A percentile compares a stretch with the other conserved stretches of the same genome.
phyloP scores from a whole-genome alignment of 1,284 basidiomycete genomes.

The Ceratobasidium sp. region DNA sequence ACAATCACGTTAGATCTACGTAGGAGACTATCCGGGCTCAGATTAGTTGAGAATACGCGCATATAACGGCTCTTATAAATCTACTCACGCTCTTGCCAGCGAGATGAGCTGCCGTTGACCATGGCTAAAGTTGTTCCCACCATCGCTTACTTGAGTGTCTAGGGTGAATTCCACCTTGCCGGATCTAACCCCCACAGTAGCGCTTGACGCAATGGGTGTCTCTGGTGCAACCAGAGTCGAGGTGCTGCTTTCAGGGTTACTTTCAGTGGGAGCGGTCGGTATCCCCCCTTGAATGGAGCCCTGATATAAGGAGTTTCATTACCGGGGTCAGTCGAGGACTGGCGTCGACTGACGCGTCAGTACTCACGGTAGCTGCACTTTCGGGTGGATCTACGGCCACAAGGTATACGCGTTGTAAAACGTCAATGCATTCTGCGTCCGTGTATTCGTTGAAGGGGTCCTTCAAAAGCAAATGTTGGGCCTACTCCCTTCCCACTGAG shows the following conservation, averaged over 20 bases:
- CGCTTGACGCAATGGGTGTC: conserved; percentile 45
- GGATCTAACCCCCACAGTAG: conserved; percentile 25
- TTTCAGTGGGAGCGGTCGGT: too few relatives aligned
- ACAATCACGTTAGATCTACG: conserved; percentile 40
- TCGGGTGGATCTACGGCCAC: conserved; percentile 23
- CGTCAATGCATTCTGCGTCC: conserved; percentile 73
- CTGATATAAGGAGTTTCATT: conserved; percentile 53
- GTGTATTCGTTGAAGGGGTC: conserved; percentile 77
- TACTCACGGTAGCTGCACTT: conserved; percentile 20
- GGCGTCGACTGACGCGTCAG: too few relatives aligned
- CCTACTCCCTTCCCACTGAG: too few relatives aligned
- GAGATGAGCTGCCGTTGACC: conserved; percentile 75
- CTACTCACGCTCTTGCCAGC: conserved; percentile 67
- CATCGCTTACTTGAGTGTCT: conserved; percentile 75
- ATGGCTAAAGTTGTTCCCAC: conserved; percentile 74
- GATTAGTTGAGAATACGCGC: too few relatives aligned
- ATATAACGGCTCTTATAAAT: background rate
- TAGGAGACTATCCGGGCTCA: conserved; percentile 28
- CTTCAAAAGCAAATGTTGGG: too few relatives aligned
- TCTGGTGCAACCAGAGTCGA: too few relatives aligned
- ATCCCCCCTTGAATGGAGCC: too few relatives aligned
- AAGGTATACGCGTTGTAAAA: conserved; percentile 57
- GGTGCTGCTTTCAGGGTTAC: too few relatives aligned
- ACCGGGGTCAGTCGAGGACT: conserved; percentile 52
- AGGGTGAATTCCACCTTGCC: too few relatives aligned